Conservation (phyloP, 2,329 filamentous ascomycete genomes). For the Acarospora socialis region DNA sequence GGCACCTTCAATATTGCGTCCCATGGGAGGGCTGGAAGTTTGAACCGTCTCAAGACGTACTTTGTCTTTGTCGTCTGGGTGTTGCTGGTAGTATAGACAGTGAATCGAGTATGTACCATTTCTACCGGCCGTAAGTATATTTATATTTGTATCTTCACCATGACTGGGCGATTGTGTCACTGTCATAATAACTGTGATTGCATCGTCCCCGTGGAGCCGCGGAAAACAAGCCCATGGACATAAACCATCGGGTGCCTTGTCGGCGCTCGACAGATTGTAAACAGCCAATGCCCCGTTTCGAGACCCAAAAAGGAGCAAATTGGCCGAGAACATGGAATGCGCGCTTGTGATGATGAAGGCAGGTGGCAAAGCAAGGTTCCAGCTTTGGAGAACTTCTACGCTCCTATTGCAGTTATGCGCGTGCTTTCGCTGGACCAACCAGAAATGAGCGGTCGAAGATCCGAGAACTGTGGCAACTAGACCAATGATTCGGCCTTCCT, state of each 20-base stretch:
- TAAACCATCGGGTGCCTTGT: not conserved
- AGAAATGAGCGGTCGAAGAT: constrained; percentile 20
- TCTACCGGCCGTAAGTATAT: constrained; percentile 58
- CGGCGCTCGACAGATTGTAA: constrained; percentile 22
- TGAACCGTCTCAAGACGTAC: constrained; percentile 46
- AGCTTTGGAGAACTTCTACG: constrained; percentile 1
- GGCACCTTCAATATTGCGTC: constrained; percentile 60
- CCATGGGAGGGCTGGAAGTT: constrained; percentile 54
- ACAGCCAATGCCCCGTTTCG: constrained; percentile 40
- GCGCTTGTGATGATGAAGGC: constrained; percentile 40
- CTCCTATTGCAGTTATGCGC: constrained; percentile 7
- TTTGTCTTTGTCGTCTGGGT: no score
- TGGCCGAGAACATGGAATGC: constrained; percentile 19
- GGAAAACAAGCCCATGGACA: constrained; percentile 9
- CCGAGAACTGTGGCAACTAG: constrained; percentile 22
- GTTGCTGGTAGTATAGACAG: constrained; percentile 11
- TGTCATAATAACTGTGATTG: constrained; percentile 53
- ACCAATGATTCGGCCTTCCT: constrained; percentile 8
- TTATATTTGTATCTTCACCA: constrained; percentile 13
- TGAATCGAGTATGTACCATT: constrained; percentile 65
- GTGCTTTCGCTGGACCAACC: constrained; percentile 16
- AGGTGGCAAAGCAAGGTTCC: constrained; percentile 23
- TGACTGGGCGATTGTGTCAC: constrained; percentile 11
- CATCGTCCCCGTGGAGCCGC: constrained; percentile 39
- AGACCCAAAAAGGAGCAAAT: constrained; percentile 39